Conservation (phyloP, 805 yeast species). For the Pichia phayaonensis region DNA sequence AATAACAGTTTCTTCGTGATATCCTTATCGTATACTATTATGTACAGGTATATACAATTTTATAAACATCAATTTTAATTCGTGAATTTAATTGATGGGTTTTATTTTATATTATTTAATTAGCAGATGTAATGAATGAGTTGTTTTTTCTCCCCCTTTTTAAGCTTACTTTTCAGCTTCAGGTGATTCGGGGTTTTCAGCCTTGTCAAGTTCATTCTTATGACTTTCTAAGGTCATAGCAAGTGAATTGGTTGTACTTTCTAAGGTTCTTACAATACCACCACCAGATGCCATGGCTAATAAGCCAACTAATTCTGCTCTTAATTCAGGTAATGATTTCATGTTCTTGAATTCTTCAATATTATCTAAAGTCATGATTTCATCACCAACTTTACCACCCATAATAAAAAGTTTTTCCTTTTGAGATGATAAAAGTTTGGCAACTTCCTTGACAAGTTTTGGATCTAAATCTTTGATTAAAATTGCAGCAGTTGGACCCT, state of each 20-base stretch:
- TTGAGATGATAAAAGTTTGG: conserved; percentile 52
- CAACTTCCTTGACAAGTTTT: conserved; percentile 48
- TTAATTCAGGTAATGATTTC: conserved; percentile 64
- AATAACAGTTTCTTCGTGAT: too few species aligned
- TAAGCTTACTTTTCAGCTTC: background rate
- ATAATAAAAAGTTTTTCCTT: conserved; percentile 71
- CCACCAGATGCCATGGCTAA: conserved; percentile 84
- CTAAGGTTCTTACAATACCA: conserved; percentile 76
- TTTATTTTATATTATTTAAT: background rate
- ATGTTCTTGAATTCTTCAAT: conserved; percentile 62
- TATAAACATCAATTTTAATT: background rate
- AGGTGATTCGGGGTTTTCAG: background rate
- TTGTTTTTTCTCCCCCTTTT: background rate
- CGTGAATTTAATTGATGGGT: background rate
- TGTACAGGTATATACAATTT: background rate
- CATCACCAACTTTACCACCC: conserved; percentile 76
- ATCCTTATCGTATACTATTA: background rate
- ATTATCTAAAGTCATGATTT: conserved; percentile 42
- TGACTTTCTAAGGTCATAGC: conserved; percentile 71
- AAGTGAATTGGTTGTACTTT: conserved; percentile 56
- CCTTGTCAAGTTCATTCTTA: conserved; percentile 24
- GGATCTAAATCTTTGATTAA: conserved; percentile 67
- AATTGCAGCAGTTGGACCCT: conserved; percentile 83
- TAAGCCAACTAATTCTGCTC: conserved; percentile 75
- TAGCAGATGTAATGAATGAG: background rate